Conservation (phyloP, 495 filamentous ascomycete species). For the Annulohypoxylon nitens region DNA sequence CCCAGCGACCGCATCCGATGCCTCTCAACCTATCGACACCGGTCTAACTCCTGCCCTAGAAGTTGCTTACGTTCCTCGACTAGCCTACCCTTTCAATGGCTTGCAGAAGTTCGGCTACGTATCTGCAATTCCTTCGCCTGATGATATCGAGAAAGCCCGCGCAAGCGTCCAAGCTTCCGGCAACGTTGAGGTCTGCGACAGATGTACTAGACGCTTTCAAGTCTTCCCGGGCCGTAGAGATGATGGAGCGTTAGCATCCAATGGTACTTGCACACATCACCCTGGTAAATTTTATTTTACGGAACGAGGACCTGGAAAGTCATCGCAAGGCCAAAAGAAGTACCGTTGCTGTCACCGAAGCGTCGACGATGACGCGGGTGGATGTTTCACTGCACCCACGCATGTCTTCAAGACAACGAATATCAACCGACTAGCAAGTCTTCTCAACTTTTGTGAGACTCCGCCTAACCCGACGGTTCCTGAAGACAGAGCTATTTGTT, state of each 20-base stretch:
- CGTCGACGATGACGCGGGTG: constrained; percentile 72
- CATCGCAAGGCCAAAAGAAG: constrained; percentile 65
- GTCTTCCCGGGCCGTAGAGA: constrained; percentile 88
- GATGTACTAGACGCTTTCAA: constrained; percentile 87
- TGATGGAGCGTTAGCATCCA: constrained; percentile 83
- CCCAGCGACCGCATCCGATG: constrained; percentile 39
- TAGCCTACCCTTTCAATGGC: constrained; percentile 70
- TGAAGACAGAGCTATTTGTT: constrained; percentile 69
- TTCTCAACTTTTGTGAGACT: constrained; percentile 84
- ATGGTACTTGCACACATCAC: constrained; percentile 84
- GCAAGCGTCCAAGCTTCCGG: constrained; percentile 73
- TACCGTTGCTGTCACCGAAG: constrained; percentile 83
- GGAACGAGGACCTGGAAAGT: constrained; percentile 54
- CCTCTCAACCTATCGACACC: constrained; percentile 69
- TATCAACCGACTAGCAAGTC: constrained; percentile 77
- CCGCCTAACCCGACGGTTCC: constrained; percentile 67
- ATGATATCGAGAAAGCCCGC: constrained; percentile 64
- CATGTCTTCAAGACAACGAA: constrained; percentile 93
- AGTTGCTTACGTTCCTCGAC: constrained; percentile 67
- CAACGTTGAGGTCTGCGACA: constrained; percentile 89
- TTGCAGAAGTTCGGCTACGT: constrained; percentile 82
- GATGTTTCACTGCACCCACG: constrained; percentile 74
- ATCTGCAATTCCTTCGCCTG: constrained; percentile 68
- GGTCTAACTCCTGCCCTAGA: constrained; percentile 77
- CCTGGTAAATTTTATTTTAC: constrained; percentile 72